Evolutionary conservation across 1,139 yeast genomes (phyloP).

Genomic region (Scheffersomyces stambukii): DNA sequence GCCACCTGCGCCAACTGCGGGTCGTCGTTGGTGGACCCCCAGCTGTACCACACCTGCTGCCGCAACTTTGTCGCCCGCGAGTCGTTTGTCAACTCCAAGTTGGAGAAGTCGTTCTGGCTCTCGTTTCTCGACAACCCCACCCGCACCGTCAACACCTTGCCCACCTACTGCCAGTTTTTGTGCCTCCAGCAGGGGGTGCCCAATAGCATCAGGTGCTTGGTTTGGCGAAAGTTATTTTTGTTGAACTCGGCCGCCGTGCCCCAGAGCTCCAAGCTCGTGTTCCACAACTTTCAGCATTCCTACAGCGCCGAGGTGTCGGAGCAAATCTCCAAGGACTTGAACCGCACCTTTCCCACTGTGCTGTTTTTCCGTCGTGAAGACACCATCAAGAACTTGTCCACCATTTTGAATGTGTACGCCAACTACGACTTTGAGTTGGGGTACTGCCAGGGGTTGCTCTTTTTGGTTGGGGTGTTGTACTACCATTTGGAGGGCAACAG

Average conservation of each 20-base stretch:
- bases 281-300: constrained; percentile 42
- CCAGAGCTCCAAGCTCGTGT: constrained; percentile 31
- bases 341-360: constrained; percentile 59
- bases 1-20: constrained; percentile 28
- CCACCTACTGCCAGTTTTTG: constrained; percentile 42
- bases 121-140: constrained; percentile 43
- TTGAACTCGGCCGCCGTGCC: constrained; percentile 31
- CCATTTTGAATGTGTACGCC: constrained; percentile 61
- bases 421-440: constrained; percentile 68
- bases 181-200: constrained; percentile 42
- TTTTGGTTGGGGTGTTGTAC: constrained; percentile 60
- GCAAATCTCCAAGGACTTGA: constrained; percentile 60
- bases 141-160: constrained; percentile 43
- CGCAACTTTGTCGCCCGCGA: constrained; percentile 3
- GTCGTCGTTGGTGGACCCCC: constrained; percentile 10
- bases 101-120: constrained; percentile 44
- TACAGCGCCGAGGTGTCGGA: constrained; percentile 39
- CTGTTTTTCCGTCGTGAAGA: constrained; percentile 44
- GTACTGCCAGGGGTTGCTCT: constrained; percentile 68
- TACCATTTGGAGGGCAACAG: constrained; percentile 46
- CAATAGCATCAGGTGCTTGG: constrained; percentile 28
- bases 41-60: constrained; percentile 11
- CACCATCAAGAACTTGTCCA: constrained; percentile 47
- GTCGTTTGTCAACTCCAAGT: constrained; percentile 11
- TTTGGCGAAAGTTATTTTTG: constrained; percentile 36